A percentile compares a stretch with the other conserved stretches of the same genome.
These are phyloP conservation scores for Neoboletus magnificus DNA, from an alignment of 768 basidiomycete species.

Conservation along the genomic window DNA sequence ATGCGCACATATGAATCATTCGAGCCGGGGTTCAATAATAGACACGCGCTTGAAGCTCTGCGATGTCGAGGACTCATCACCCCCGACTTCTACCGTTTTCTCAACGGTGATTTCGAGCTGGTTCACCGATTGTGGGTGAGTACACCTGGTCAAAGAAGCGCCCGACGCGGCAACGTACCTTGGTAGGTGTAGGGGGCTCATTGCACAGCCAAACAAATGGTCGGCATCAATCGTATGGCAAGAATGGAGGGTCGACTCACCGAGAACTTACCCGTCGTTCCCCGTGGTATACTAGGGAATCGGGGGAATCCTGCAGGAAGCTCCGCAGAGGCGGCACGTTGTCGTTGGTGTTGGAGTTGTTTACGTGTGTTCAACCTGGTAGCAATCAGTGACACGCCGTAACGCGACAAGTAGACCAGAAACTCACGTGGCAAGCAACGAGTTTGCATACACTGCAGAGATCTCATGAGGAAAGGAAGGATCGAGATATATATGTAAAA, in stretches of 20 bases:
- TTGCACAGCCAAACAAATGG: slow-evolving; percentile 8
- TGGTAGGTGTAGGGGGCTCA: slow-evolving; percentile 11
- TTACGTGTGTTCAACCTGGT: slow-evolving; percentile 39
- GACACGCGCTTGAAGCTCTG: slow-evolving; percentile 5
- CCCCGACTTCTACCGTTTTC: slow-evolving; percentile 27
- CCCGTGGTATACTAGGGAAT: slow-evolving; percentile 19
- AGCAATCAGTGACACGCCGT: neutral
- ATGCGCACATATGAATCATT: neutral
- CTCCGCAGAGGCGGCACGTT: slow-evolving; percentile 29
- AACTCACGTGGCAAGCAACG: slow-evolving; percentile 43
- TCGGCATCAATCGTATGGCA: neutral
- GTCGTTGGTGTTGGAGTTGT: slow-evolving; percentile 29
- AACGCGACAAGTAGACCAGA: neutral
- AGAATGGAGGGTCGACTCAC: slow-evolving; percentile 8
- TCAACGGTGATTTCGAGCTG: slow-evolving; percentile 31
- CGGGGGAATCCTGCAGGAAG: slow-evolving; percentile 26
- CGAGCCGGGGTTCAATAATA: slow-evolving; percentile 2
- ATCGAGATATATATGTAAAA: neutral
- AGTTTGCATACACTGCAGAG: slow-evolving; percentile 47
- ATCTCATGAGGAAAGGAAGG: neutral
- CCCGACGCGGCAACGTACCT: slow-evolving; percentile 9
- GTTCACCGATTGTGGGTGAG: neutral
- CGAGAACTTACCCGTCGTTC: neutral
- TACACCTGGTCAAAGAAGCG: neutral
- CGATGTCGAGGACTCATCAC: slow-evolving; percentile 7